Evolutionary conservation across 371 early-diverging fungal species (phyloP), one percentile per base, ranked within the genome.

Genomic region (Mucor indicus): DNA sequence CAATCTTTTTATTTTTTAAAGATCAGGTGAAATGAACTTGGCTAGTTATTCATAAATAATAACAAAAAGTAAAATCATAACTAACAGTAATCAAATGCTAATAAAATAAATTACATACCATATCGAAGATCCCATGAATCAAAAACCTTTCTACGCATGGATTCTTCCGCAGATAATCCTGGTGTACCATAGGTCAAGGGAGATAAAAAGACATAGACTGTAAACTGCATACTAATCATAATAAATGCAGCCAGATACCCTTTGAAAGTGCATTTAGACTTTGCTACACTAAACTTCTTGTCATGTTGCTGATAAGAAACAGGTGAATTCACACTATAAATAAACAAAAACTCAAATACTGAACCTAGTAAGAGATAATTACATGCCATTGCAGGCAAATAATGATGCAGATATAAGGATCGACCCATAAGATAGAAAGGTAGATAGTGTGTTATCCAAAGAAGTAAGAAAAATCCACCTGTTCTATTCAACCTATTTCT

Each of bases 341-440:
- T 43, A 60, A 77, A 79, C 48, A 79, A 57, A 40, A 80, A 84
- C 20, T 85, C 77, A 57, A 79, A 84, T 8, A 81, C 63, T 3
- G 70, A 65, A 7, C 79, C 88, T 12, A 83, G 38, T 9, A 87
- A 59, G 58, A 92, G 77, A 66, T 93, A 91, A 27, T 78, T 75
- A 59, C 88, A 83, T 23, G 87, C 74, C 11, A 87, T 74, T 0
- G 95, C 89, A 11, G 99, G 98, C 42, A 98, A 81, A 64, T 99
- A 99, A 69, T 99, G 99, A 72, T 98, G 99, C 47, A 99, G 71
- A 67, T 98, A 99, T 9, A 98, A 77, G 60, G 91, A 90, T 15
- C 99, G 87, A 3, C 89, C 91, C 91, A 96, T 92, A 44, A 98
- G 62, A 75, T 95, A 97, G 77, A 98, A 99, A 2, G 99, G 99